Evolutionary conservation across 306 rosid species (phyloP), one percentile per base, ranked within the genome.

Genomic region (Begonia fuchsioides): DNA sequence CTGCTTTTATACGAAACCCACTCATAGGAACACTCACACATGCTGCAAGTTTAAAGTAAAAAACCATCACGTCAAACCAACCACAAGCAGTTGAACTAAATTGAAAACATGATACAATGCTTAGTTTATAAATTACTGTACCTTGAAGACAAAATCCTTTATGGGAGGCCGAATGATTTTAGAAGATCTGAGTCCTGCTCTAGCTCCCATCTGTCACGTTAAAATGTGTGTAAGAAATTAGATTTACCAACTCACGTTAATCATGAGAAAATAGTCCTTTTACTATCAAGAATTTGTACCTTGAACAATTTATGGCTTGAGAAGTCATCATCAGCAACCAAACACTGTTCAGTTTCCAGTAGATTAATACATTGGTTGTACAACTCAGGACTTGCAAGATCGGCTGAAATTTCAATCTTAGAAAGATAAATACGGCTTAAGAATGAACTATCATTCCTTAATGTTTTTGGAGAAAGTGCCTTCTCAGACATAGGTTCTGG

Each of bases 91-190:
- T 2, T 20, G 32, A 20, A 20, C 32, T 20, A 20, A 20, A 20
- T 20, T 7, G 32, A 20, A 20, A 4, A 26, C 35, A 26, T 26
- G 35, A 26, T 26, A 26, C 1, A 26, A 26, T 26, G 0, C 7
- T 6, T 26, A 0, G 8, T 26, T 26, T 26, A 26, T 26, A 5
- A 19, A 3, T 43, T 43, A 56, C 39, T 55, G 64, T 79, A 92
- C 99, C 96, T 77, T 79, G 67, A 77, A 82, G 57, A 79, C 51
- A 43, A 79, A 67, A 49, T 65, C 71, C 53, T 86, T 85, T 47
- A 68, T 56, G 38, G 62, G 67, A 43, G 87, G 86, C 54, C 53
- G 61, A 8, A 53, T 65, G 19, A 61, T 57, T 46, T 68, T 69
- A 41, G 78, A 70, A 50, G 68, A 69, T 57, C 56, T 68, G 65